Evolutionary conservation across 305 asterid genomes (phyloP), one percentile per base, ranked within the genome.

Genomic region (Fraxinus paxiana): DNA sequence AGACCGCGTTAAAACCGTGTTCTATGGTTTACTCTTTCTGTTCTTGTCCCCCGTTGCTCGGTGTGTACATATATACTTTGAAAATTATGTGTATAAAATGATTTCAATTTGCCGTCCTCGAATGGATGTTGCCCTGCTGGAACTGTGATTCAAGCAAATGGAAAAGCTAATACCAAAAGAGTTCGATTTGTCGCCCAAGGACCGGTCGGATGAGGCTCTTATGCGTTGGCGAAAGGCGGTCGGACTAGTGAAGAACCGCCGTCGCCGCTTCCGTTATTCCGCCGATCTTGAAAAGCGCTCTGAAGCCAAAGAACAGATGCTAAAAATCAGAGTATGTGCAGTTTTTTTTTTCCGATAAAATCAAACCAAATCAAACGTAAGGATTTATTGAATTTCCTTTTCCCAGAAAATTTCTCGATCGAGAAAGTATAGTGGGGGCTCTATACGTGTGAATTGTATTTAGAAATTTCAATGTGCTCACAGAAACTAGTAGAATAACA

Each of bases 201-300:
- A 88, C 63, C 89, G 90, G 67, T 89, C 95, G 73, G 93, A 79
- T 30, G 97, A 87, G 83, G 94, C 94, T 5, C 87, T 85, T 83
- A 81, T 70, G 78, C 82, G 83, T 63, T 94, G 98, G 98, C 90
- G 98, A 5, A 80, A 86, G 2, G 97, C 96, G 87, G 92, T 91
- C 63, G 89, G 89, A 1, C 79, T 94, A 8, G 97, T 92, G 77
- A 87, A 82, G 83, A 94, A 94, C 83, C 91, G 90, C 35, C 92
- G 93, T 24, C 89, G 98, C 17, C 86, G 98, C 56, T 94, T 92
- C 71, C 91, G 98, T 2, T 91, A 92, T 78, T 82, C 90, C 72
- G 91, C 97, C 51, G 91, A 88, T 79, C 89, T 94, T 3, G 91
- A 83, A 77, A 92, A 92, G 84, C 94, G 97, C 4, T 81, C 88